Evolutionary conservation across 2,329 filamentous ascomycete genomes (phyloP), one percentile per base, ranked within the genome.

Genomic region (Aureobasidium sp.): DNA sequence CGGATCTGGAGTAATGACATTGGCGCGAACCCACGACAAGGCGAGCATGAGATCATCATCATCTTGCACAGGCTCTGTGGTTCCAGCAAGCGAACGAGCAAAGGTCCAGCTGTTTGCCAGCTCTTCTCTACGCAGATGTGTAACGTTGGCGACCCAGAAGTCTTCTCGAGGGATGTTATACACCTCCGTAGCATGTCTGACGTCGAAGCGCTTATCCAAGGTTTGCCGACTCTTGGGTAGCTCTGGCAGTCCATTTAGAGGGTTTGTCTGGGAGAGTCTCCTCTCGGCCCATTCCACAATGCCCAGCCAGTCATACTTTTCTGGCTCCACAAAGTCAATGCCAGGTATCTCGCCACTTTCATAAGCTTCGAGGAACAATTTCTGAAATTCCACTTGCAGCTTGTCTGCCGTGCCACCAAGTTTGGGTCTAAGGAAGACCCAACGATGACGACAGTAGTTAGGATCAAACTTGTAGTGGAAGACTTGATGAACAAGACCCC

Each of bases 211-310:
- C 15, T 76, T 66, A 2, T 80, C 72, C 1, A 88, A 70, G n/a
- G 72, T 70, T 13, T 72, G 67, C 48, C 78, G 61, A 13, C 34
- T 59, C 7, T 51, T 51, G 7, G 65, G 67, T 17, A 68, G 53
- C 26, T 64, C 48, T 9, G 56, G 51, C 17, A 63, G 4, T 27
- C 61, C 37, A 20, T 61, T 61, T 12, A 52, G 13, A 67, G 73
- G 56, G 32, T 44, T 50, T 27, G 50, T 17, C 13, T 46, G 50
- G 20, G 50, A 32, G 27, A 57, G 59, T 41, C 42, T 34, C 26
- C 79, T 77, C 65, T 84, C 76, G 1, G 86, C 81, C 89, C 89
- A 93, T 39, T 81, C 77, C 51, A 91, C 81, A 6, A 92, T 73
- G 5, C 71, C 73, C 10, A 77, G 74, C 88, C 89, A 91, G 69